These are phyloP conservation scores for Nissolia schottii DNA, from an alignment of 306 rosid species.

Conservation along the genomic window DNA sequence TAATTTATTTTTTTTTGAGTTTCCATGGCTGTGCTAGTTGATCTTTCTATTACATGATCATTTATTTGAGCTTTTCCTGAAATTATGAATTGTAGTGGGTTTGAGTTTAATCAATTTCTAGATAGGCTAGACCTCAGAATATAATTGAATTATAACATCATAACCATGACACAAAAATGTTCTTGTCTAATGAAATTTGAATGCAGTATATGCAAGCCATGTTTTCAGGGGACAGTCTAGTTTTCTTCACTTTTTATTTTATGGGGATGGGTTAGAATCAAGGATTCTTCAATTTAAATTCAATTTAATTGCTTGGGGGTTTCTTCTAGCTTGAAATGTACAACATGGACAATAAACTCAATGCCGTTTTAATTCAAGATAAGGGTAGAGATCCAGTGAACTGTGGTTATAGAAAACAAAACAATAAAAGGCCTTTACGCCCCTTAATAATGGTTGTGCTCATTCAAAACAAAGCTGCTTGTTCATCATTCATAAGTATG, in stretches of 20 bases:
- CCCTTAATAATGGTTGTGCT: background rate
- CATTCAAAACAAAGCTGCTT: background rate
- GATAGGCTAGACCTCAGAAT: constrained; percentile 1
- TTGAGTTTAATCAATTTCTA: constrained; percentile 7
- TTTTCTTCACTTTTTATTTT: background rate
- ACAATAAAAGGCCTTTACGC: background rate
- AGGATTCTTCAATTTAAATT: background rate
- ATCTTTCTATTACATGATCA: constrained; percentile 7
- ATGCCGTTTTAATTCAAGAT: background rate
- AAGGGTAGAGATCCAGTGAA: background rate
- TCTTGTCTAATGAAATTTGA: background rate
- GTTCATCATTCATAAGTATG: background rate
- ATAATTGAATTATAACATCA: background rate
- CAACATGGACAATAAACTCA: constrained; percentile 12
- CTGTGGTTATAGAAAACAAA: too few species aligned
- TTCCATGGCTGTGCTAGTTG: constrained; percentile 16
- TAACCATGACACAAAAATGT: background rate
- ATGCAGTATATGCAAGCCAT: background rate
- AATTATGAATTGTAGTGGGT: background rate
- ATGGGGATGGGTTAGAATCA: background rate
- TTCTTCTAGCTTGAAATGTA: constrained; percentile 1
- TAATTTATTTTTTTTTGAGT: constrained; percentile 27
- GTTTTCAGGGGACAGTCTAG: background rate
- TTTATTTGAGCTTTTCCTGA: background rate
- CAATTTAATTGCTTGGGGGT: background rate